Evolutionary conservation across 352 stramenopile species (phyloP).

Genomic region (Phytophthora podocarpi): DNA sequence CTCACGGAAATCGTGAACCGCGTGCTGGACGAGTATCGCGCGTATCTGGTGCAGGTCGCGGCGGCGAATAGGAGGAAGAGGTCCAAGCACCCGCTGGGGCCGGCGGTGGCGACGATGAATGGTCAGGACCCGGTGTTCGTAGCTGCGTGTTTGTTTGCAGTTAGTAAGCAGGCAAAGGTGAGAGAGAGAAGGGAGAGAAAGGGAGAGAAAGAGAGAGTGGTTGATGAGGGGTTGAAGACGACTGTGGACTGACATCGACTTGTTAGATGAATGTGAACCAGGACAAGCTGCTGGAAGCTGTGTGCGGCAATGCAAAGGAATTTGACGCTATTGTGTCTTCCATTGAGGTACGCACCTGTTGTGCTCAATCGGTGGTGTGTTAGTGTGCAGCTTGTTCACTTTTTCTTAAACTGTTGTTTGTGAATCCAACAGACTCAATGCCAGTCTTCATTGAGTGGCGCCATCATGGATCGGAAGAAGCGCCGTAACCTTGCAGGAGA

Average conservation of each 20-base stretch:
- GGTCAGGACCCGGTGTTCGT: constrained; percentile 56
- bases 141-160: constrained; percentile 70
- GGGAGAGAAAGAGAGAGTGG: too few species aligned
- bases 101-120: constrained; percentile 35
- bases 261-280: constrained; percentile 64
- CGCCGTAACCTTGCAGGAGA: constrained; percentile 19
- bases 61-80: constrained; percentile 22
- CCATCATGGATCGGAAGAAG: constrained; percentile 44
- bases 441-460: constrained; percentile 47
- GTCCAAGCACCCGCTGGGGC: constrained; percentile 24
- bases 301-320: constrained; percentile 61
- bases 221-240: too few species aligned
- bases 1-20: constrained; percentile 67
- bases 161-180: constrained; percentile 68
- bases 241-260: constrained; percentile 7
- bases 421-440: constrained; percentile 41
- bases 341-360: constrained; percentile 48
- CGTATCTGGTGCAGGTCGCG: constrained; percentile 25
- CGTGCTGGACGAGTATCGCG: constrained; percentile 60
- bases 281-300: constrained; percentile 54
- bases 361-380: neutral
- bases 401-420: too few species aligned
- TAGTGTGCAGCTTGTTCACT: neutral
- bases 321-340: constrained; percentile 76
- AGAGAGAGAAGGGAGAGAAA: too few species aligned